These are phyloP conservation scores for Lupinus albus DNA, from an alignment of 306 rosid genomes.

Conservation along the genomic window DNA sequence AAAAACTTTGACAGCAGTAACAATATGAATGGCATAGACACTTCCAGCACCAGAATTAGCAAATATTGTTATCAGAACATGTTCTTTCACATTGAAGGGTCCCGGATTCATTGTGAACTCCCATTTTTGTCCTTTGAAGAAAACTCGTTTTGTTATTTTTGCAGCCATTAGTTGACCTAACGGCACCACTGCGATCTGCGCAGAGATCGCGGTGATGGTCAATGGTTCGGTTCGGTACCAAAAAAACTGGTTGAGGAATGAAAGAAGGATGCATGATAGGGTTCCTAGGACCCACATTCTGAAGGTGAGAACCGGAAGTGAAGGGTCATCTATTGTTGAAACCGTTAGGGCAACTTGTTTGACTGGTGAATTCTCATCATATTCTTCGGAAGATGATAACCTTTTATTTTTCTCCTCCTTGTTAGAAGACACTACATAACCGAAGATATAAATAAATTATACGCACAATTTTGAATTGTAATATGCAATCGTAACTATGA, in stretches of 20 bases:
- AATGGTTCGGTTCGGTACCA: slow-evolving; percentile 92
- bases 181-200: slow-evolving; percentile 92
- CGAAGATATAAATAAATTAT: background rate
- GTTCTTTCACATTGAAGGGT: slow-evolving; percentile 89
- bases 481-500: no score
- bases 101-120: slow-evolving; percentile 84
- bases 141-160: slow-evolving; percentile 52
- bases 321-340: slow-evolving; percentile 64
- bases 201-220: slow-evolving; percentile 79
- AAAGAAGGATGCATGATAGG: slow-evolving; percentile 65
- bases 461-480: no score
- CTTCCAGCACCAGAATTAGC: slow-evolving; percentile 96
- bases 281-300: slow-evolving; percentile 90
- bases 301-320: slow-evolving; percentile 76
- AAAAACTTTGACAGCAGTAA: slow-evolving; percentile 77
- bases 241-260: slow-evolving; percentile 90
- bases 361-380: slow-evolving; percentile 66
- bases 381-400: background rate
- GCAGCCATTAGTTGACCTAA: slow-evolving; percentile 86
- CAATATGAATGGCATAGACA: slow-evolving; percentile 86
- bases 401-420: background rate
- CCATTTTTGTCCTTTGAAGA: slow-evolving; percentile 60
- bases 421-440: slow-evolving; percentile 24
- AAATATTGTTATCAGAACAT: slow-evolving; percentile 87
- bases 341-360: slow-evolving; percentile 89